Evolutionary conservation across 352 stramenopile species (phyloP), one percentile per base, ranked within the genome.

Genomic region (Lagenidium giganteum): DNA sequence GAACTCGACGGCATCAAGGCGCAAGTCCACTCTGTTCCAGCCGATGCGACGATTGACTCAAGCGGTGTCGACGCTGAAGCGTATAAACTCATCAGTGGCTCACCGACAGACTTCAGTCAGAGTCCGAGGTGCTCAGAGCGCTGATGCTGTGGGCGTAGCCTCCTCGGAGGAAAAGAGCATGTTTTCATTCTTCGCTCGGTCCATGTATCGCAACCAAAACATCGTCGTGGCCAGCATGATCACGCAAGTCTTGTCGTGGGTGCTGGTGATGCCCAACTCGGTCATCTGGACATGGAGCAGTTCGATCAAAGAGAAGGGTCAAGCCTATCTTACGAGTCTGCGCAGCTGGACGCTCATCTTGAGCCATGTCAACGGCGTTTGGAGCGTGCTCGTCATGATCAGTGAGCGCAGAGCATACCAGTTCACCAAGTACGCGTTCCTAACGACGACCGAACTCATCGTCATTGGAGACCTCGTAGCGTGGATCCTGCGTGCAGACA

Each of bases 131-230:
- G n/a, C n/a, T n/a, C n/a, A n/a, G n/a, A n/a, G n/a, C n/a, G n/a
- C n/a, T n/a, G n/a, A n/a, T n/a, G n/a, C n/a, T n/a, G n/a, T n/a
- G n/a, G n/a, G n/a, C n/a, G n/a, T n/a, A n/a, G n/a, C n/a, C n/a
- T n/a, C n/a, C n/a, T n/a, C n/a, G n/a, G n/a, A n/a, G n/a, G n/a
- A n/a, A n/a, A n/a, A n/a, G n/a, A n/a, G n/a, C n/a, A n/a, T n/a
- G n/a, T 58, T 58, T 37, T 53, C 51, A 24, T 55, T 60, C 35
- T 67, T 67, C 35, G 53, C 47, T 2, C 43, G 47, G 4, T 67
- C 58, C 24, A 57, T 60, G 25, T 67, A 64, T 45, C 51, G 43
- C 25, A 49, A 53, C 41, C 9, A 35, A 12, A 18, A 32, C 43
- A 37, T 34, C 23, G 30, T 56, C 41, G n/a, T 41, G 25, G 39